Base-by-base conservation (phyloP, 495 filamentous ascomycete genomes). In the Lasiosphaeria hispida region DNA sequence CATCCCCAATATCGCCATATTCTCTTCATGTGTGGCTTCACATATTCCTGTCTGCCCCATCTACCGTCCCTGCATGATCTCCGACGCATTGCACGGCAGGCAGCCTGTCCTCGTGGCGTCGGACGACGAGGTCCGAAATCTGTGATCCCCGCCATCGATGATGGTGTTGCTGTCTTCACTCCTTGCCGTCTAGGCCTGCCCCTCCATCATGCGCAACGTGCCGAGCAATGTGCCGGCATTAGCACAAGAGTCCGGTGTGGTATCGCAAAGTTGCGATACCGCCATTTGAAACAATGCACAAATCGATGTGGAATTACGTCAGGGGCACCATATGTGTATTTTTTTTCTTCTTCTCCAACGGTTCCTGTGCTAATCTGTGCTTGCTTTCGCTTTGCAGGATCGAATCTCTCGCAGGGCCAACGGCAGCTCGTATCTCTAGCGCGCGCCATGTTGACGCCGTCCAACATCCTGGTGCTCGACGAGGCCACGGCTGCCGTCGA, bases 401-500 rank as follows among this genome's bases (percentile, higher is more conserved):
- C 84, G n/a, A 90, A 91, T 63, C 82, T 95, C 53, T 94, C 92
- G 55, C 83, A 91, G 62, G 91, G 91, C 50, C 87, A 99, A 71
- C 87, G 94, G 54, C 94, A 97, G 73, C 85, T 99, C 57, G 81
- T 97, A 39, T 95, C 90, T 45, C 81, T 99, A 49, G 95, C 95
- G 10, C 88, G 95, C 52, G 95, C 95, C 15, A 83, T 99, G 64
- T 80, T 99, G 23, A 92, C 94, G 5, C 93, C 94, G 18, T 96
- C 90, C 70, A 97, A 97, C 71, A 97, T 99, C 66, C 83, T 99
- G 55, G 91, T 99, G 0, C 83, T 97, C 39, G 94, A 99, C 69
- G 95, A 99, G 78, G 95, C 95, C 58, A 99, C 95, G 40, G 94
- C 93, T 23, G 91, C 93, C 15, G 93, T 99, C 23, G 94, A 99